Evolutionary conservation across 2,329 filamentous ascomycete genomes (phyloP).

Genomic region (Fusarium piperis): DNA sequence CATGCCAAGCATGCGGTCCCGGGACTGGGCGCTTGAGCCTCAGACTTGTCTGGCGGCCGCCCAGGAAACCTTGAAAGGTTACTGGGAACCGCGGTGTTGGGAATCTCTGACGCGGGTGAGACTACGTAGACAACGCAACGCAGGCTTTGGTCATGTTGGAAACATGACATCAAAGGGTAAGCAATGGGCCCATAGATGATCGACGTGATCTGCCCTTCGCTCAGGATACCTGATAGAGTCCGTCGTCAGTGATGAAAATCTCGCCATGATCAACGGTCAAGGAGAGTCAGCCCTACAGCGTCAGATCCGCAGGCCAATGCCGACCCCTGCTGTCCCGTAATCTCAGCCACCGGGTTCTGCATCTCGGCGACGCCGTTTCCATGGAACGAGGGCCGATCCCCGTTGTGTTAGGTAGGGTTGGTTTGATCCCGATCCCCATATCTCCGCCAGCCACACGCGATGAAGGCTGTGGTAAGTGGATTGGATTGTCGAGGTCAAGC

Average conservation of each 20-base stretch:
- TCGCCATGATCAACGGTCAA: neutral
- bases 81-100: neutral
- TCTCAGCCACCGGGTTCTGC: constrained; percentile 1
- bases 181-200: neutral
- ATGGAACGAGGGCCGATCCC: neutral
- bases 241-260: neutral
- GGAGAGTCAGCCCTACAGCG: constrained; percentile 21
- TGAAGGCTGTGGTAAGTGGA: neutral
- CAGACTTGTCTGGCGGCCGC: neutral
- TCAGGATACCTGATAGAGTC: neutral
- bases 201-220: neutral
- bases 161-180: neutral
- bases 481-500: neutral
- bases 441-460: neutral
- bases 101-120: neutral
- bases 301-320: neutral
- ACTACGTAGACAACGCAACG: neutral
- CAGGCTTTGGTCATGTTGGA: neutral
- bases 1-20: neutral
- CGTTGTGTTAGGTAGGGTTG: neutral
- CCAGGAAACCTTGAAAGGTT: neutral
- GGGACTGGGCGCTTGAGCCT: neutral
- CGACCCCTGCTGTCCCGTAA: neutral
- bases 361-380: constrained; percentile 14
- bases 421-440: neutral